Percentiles rank a stretch among this genome's conserved stretches.
These are phyloP conservation scores for Jaminaea rosea DNA, from an alignment of 1,284 basidiomycete species.

Conservation along the genomic window DNA sequence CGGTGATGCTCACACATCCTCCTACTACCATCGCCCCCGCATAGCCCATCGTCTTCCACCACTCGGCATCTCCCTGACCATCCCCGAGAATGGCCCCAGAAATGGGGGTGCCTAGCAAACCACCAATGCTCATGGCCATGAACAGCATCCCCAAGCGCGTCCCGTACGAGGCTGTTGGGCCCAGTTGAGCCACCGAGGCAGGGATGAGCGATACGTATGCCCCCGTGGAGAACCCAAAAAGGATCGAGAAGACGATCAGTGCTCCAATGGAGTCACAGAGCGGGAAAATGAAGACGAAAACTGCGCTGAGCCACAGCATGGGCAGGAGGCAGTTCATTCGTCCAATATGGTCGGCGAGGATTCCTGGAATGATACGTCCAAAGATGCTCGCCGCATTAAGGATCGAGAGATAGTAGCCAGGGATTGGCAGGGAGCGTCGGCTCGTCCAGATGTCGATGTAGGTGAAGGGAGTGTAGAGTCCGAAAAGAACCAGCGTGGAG, in stretches of 20 bases:
- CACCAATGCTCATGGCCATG: slow-evolving; percentile 28
- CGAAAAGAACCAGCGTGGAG: slow-evolving; percentile 5
- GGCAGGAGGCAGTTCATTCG: slow-evolving; percentile 35
- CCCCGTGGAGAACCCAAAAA: slow-evolving; percentile 32
- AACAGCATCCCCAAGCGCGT: slow-evolving; percentile 36
- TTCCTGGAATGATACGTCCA: slow-evolving; percentile 38
- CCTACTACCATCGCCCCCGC: not conserved
- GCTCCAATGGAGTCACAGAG: not conserved
- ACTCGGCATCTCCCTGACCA: not conserved
- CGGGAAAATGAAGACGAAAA: slow-evolving; percentile 23
- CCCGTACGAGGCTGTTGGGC: slow-evolving; percentile 34
- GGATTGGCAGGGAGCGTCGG: slow-evolving; percentile 1
- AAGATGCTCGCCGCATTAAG: slow-evolving; percentile 12
- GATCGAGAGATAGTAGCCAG: slow-evolving; percentile 9
- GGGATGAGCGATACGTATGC: slow-evolving; percentile 41
- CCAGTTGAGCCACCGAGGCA: slow-evolving; percentile 32
- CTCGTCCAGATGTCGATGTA: slow-evolving; percentile 19
- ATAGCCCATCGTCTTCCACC: slow-evolving; percentile 8
- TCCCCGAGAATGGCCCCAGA: slow-evolving; percentile 11
- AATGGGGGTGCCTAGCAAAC: slow-evolving; percentile 34
- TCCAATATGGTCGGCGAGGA: slow-evolving; percentile 33
- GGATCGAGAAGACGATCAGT: slow-evolving; percentile 28
- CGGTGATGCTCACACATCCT: no score
- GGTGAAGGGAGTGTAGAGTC: slow-evolving; percentile 23
- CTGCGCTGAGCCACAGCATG: slow-evolving; percentile 18